These are phyloP conservation scores for Ehretia macrophylla DNA, from an alignment of 257 asterid species.

Conservation along the genomic window DNA sequence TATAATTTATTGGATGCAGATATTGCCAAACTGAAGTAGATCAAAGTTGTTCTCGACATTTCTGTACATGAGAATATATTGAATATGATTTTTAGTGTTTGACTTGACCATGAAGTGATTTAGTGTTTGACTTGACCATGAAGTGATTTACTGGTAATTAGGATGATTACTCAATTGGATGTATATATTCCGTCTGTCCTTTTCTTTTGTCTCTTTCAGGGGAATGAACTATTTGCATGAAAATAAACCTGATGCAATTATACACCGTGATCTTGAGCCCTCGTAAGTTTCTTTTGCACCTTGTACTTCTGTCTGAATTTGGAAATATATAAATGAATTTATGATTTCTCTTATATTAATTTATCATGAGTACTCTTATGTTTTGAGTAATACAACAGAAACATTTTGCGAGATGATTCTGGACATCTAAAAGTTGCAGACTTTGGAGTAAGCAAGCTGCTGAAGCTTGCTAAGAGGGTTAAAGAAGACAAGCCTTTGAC, in stretches of 20 bases:
- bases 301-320: constrained; percentile 1
- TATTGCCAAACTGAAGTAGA: too few relatives aligned
- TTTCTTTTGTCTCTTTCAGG: constrained; percentile 39
- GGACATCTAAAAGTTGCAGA: constrained; percentile 98
- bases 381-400: constrained; percentile 48
- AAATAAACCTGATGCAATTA: constrained; percentile 72
- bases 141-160: too few relatives aligned
- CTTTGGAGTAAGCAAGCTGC: constrained; percentile 89
- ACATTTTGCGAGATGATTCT: constrained; percentile 87
- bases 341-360: constrained; percentile 11
- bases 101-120: too few relatives aligned
- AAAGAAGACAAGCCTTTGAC: constrained; percentile 62
- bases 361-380: constrained; percentile 6
- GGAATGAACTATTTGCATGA: constrained; percentile 95
- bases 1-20: too few relatives aligned
- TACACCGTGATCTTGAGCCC: constrained; percentile 95
- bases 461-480: constrained; percentile 63
- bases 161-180: too few relatives aligned
- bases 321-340: neutral
- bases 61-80: too few relatives aligned
- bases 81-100: too few relatives aligned
- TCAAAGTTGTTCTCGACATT: too few relatives aligned
- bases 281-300: constrained; percentile 51
- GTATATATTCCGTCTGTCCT: too few relatives aligned
- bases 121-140: too few relatives aligned